A percentile compares a stretch with the other conserved stretches of the same genome.
Conservation (phyloP, 768 basidiomycete species). For the Naganishia randhawae region DNA sequence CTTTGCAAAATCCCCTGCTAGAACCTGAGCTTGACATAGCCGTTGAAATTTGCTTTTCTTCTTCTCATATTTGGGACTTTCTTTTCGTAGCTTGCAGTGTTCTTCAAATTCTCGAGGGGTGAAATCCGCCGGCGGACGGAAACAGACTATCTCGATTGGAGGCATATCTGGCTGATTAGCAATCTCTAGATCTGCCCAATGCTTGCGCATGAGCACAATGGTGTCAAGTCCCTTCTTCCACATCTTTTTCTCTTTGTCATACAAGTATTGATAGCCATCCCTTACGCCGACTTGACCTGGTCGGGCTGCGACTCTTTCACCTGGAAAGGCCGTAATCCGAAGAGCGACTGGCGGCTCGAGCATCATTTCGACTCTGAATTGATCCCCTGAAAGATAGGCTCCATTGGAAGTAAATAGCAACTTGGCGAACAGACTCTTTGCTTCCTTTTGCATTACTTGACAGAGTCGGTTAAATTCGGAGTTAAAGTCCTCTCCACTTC, state of each 20-base stretch:
- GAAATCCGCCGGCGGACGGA: conserved; percentile 6
- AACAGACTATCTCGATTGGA: conserved; percentile 3
- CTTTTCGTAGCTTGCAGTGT: neutral
- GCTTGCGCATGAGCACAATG: neutral
- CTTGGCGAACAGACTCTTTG: neutral
- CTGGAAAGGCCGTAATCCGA: conserved; percentile 11
- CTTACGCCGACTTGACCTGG: neutral
- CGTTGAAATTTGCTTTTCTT: neutral
- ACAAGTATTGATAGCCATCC: neutral
- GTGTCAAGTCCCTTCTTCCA: conserved; percentile 4
- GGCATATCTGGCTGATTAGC: neutral
- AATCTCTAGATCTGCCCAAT: neutral
- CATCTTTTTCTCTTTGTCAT: neutral
- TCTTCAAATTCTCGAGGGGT: neutral
- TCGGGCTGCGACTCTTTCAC: neutral
- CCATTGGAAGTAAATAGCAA: neutral
- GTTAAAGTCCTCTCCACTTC: neutral
- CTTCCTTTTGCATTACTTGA: neutral
- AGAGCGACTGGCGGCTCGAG: neutral
- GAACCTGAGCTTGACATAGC: neutral
- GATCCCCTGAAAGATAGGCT: conserved; percentile 11
- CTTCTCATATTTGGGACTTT: neutral
- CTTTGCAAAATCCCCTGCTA: neutral
- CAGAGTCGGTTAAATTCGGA: neutral
- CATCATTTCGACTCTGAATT: conserved; percentile 3